Evolutionary conservation across 179 eudicot genomes (phyloP).

Genomic region (Monotropa hypopitys): DNA sequence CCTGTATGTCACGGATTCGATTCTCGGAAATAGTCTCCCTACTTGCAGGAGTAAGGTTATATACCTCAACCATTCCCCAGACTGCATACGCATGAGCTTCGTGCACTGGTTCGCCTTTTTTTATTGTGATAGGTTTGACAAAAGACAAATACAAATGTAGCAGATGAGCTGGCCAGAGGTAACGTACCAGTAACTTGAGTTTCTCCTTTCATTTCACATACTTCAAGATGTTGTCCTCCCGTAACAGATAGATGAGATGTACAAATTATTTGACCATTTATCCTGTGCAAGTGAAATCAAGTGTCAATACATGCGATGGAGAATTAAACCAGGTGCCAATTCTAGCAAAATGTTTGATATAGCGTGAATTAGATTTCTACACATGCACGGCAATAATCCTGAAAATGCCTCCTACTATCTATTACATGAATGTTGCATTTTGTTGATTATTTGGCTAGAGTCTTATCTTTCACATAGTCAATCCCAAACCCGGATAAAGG

Average conservation of each 20-base stretch:
- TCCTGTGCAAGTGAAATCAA: background rate
- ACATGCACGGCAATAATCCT: background rate
- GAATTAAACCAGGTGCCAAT: background rate
- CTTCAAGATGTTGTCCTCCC: constrained; percentile 9
- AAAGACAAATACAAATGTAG: too few relatives aligned
- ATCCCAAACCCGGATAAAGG: too few relatives aligned
- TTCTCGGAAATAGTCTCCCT: too few relatives aligned
- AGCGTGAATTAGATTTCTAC: background rate
- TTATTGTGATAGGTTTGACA: too few relatives aligned
- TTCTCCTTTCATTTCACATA: background rate
- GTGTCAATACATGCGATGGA: background rate
- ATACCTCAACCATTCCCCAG: too few relatives aligned
- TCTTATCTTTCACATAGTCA: too few relatives aligned
- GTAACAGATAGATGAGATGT: constrained; percentile 6
- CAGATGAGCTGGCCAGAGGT: background rate
- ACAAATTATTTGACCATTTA: constrained; percentile 8
- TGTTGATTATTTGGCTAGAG: background rate
- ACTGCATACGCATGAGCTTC: too few relatives aligned
- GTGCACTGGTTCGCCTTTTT: too few relatives aligned
- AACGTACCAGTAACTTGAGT: constrained; percentile 2
- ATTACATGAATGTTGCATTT: background rate
- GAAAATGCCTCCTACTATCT: background rate
- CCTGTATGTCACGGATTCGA: too few relatives aligned
- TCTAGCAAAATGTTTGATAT: background rate
- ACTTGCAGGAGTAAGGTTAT: too few relatives aligned